These are phyloP conservation scores for Cutaneotrichosporon sp. DNA, from an alignment of 1,284 basidiomycete genomes.

Conservation along the genomic window DNA sequence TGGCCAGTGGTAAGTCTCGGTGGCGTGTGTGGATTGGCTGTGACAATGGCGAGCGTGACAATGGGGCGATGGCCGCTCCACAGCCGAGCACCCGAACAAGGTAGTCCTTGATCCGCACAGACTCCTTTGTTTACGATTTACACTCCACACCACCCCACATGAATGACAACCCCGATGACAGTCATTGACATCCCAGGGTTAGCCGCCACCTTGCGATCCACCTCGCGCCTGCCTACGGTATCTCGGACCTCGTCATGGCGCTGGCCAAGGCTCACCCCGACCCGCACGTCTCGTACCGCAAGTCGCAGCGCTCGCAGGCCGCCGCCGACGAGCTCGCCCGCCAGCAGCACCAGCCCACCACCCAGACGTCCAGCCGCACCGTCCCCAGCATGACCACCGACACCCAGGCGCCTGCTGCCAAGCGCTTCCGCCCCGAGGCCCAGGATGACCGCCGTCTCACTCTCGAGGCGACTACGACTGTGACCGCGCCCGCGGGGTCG, in stretches of 20 bases:
- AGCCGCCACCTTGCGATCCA: slow-evolving; percentile 63
- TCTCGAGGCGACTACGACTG: slow-evolving; percentile 42
- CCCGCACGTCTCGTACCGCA: slow-evolving; percentile 67
- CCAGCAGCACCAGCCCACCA: neutral
- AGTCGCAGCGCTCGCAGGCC: slow-evolving; percentile 50
- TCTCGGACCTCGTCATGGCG: slow-evolving; percentile 54
- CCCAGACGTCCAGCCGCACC: slow-evolving; percentile 4
- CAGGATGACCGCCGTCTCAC: slow-evolving; percentile 31
- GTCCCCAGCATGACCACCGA: slow-evolving; percentile 14
- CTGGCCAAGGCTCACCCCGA: slow-evolving; percentile 74
- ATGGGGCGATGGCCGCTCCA: neutral
- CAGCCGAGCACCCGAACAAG: no score
- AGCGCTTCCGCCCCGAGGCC: slow-evolving; percentile 21
- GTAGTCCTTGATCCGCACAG: neutral
- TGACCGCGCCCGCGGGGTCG: slow-evolving; percentile 36
- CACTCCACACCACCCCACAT: neutral
- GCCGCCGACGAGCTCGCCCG: slow-evolving; percentile 40
- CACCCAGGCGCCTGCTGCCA: slow-evolving; percentile 31
- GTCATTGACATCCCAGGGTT: slow-evolving; percentile 55
- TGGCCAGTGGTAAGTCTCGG: slow-evolving; percentile 60
- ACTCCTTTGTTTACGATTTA: neutral
- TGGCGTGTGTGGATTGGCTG: neutral
- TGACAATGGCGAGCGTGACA: neutral
- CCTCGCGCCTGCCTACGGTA: slow-evolving; percentile 51
- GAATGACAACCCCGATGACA: neutral